Evolutionary conservation across 805 yeast genomes (phyloP), one percentile per base, ranked within the genome.

Genomic region (Sungouiella thailandica): DNA sequence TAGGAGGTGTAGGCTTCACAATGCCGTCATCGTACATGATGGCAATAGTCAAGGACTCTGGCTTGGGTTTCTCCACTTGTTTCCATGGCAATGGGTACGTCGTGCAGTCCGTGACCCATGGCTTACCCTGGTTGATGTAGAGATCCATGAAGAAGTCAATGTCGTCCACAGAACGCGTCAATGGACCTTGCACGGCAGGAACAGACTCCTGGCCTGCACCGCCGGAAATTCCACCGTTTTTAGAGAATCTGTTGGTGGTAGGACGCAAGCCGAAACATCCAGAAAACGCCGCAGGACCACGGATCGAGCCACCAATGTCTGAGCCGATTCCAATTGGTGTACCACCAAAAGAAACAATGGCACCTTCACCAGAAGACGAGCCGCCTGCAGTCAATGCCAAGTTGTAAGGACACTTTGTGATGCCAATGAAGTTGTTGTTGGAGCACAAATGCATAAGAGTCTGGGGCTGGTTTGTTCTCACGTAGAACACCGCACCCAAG

Each of bases 281-380:
- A 29, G 73, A 65, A 50, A 72, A 78, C 0, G 84, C 84, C 23
- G 83, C 80, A 3, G 87, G 87, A 7, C 68, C 72, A 40, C 87
- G 66, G 36, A 81, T 75, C 10, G 81, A 74, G 1, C 87, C 87
- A 39, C 87, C 87, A 41, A 80, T 80, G 50, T 80, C 87, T 17
- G 83, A 73, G 26, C 86, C 86, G 27, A 76, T 62, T 13, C 83
- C 89, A 27, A 80, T 43, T 1, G 77, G 72, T 13, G 83, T 74
- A 5, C 76, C 85, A 34, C 68, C 72, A 52, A 74, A 67, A 2
- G 73, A 76, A 33, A 78, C 72, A 40, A 75, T 52, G 0, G 83
- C 77, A 43, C 85, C 83, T 53, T 80, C 87, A 40, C 87, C 87
- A 25, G 83, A 80, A 3, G 83, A 76, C 1, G 83, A 76, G n/a